Percentiles rank a stretch among this genome's conserved stretches.
Evolutionary conservation across 2,329 filamentous ascomycete genomes (phyloP).

Genomic region (Berkeleyomyces basicola): DNA sequence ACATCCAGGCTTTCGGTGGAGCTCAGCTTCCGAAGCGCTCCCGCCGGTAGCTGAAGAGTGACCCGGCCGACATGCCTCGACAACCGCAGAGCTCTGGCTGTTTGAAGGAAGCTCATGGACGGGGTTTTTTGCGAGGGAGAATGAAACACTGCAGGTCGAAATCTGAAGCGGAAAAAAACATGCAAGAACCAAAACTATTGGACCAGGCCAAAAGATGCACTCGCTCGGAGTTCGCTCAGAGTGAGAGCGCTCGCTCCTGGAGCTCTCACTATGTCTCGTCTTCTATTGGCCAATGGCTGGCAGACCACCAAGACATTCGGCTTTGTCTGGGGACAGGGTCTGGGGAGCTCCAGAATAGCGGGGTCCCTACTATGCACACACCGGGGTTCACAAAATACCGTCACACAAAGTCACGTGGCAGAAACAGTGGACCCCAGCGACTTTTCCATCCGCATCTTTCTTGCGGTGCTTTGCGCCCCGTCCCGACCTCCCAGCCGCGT

Average conservation of each 20-base stretch:
- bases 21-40: not conserved
- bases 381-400: not conserved
- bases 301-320: not conserved
- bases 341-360: not conserved
- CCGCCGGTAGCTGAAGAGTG: not conserved
- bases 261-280: not conserved
- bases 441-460: not conserved
- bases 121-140: not conserved
- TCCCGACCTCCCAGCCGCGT: not conserved
- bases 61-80: not conserved
- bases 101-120: not conserved
- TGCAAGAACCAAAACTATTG: not conserved
- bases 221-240: not conserved
- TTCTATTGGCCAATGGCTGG: not conserved
- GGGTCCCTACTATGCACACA: not conserved
- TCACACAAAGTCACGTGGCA: not conserved
- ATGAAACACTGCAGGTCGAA: not conserved
- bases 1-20: not conserved
- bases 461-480: not conserved
- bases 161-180: not conserved
- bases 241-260: not conserved
- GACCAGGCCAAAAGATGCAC: not conserved
- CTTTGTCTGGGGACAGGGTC: not conserved
- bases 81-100: not conserved
- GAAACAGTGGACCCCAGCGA: not conserved